Evolutionary conservation across 176 grass and related monocot genomes (phyloP), one percentile per base, ranked within the genome.

Genomic region (Avena insularis): DNA sequence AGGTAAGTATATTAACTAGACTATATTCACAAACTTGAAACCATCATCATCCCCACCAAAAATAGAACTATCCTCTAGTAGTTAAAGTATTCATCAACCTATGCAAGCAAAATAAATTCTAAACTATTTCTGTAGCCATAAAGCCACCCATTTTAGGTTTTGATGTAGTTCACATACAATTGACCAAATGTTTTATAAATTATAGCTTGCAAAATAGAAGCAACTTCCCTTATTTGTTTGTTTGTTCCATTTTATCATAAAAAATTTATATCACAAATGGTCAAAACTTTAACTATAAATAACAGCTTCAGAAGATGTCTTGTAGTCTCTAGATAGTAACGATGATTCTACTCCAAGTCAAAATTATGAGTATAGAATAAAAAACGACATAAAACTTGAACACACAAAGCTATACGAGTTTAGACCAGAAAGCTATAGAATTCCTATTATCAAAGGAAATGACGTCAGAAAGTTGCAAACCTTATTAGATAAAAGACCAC

Each of bases 401-500:
- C 9, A 5, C 29, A 38, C 36, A 72, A 83, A 72, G 23, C 16
- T 33, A 72, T 53, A 66, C 3, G 17, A 38, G 6, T 79, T 63
- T 65, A 49, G 12, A 36, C n/a, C 17, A 5, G 77, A 79, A 15
- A 78, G 29, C 2, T 5, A 43, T 19, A 51, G 47, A 38, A 54
- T 79, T 86, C n/a, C 25, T 64, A 85, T 25, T 91, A 35, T 58
- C 51, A n/a, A 58, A 38, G 62, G 13, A 65, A 71, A 74, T 12
- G 60, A 16, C 20, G 59, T 68, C 10, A 21, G 54, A 20, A 69
- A 78, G 83, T 50, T 84, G 71, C 80, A 86, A 90, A 98, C 97
- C 92, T 99, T 99, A 84, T 96, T 99, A 80, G 97, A 88, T 88
- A 99, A 90, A 77, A 94, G 97, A 90, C 94, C 89, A 83, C 75